Conservation (phyloP, 768 basidiomycete genomes). For the Naganishia kalamii region DNA sequence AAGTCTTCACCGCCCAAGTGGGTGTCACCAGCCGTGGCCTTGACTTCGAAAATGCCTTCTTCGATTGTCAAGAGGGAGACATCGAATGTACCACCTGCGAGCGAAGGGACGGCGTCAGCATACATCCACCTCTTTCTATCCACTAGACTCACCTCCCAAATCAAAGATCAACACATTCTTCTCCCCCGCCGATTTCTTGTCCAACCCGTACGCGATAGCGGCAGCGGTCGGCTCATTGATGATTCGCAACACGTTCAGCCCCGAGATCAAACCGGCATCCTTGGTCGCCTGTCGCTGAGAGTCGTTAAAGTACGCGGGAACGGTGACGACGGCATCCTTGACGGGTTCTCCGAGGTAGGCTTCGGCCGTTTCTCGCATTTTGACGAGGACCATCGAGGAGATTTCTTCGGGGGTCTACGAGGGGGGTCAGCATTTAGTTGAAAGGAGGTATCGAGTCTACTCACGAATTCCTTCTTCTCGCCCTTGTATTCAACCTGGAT, state of each 20-base stretch:
- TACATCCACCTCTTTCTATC: background rate
- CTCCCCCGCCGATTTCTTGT: constrained; percentile 82
- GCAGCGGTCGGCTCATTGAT: constrained; percentile 98
- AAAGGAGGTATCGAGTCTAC: constrained; percentile 31
- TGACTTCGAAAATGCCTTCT: constrained; percentile 82
- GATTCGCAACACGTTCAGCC: constrained; percentile 89
- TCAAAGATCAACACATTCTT: constrained; percentile 96
- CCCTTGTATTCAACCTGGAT: constrained; percentile 73
- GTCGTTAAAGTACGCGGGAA: constrained; percentile 99
- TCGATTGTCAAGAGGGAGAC: constrained; percentile 92
- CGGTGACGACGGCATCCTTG: constrained; percentile 95
- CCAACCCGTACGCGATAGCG: constrained; percentile 95
- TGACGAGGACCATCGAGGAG: constrained; percentile 85
- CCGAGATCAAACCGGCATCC: constrained; percentile 91
- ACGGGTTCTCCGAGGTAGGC: constrained; percentile 93
- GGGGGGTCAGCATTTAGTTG: constrained; percentile 20
- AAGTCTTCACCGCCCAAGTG: constrained; percentile 62
- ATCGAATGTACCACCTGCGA: constrained; percentile 84
- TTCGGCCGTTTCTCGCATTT: constrained; percentile 99
- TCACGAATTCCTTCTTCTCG: constrained; percentile 72
- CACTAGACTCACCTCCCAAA: constrained; percentile 58
- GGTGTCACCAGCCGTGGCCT: constrained; percentile 79
- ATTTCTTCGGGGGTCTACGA: constrained; percentile 82
- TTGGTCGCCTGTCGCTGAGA: constrained; percentile 99
- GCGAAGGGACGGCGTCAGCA: background rate